Conservation (phyloP, 371 early-diverging fungal species). For the Apophysomyces sp. region DNA sequence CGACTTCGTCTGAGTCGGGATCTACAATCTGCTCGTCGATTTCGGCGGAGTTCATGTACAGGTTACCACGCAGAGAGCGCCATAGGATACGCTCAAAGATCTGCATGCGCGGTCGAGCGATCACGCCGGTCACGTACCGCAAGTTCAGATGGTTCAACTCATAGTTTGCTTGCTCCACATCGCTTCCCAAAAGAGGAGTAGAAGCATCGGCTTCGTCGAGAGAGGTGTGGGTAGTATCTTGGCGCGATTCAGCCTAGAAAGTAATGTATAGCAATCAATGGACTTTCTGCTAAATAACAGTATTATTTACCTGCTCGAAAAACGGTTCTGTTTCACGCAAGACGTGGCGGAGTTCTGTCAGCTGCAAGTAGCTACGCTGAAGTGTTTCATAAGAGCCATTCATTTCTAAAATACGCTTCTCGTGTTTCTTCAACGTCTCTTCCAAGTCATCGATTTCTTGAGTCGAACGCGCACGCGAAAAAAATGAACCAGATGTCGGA, state of each 20-base stretch:
- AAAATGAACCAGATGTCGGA: conserved; percentile 50
- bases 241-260: conserved; percentile 53
- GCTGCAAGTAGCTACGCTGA: conserved; percentile 81
- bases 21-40: conserved; percentile 91
- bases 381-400: conserved; percentile 85
- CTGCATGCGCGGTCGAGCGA: conserved; percentile 77
- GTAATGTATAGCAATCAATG: not conserved
- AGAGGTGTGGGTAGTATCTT: conserved; percentile 55
- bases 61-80: conserved; percentile 96
- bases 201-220: conserved; percentile 57
- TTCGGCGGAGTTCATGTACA: conserved; percentile 95
- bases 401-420: conserved; percentile 83
- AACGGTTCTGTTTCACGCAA: conserved; percentile 85
- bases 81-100: conserved; percentile 96
- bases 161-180: conserved; percentile 51
- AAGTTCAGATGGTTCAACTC: conserved; percentile 48
- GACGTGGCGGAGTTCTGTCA: conserved; percentile 89
- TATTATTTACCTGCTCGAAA: conserved; percentile 63
- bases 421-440: conserved; percentile 76
- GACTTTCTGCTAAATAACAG: conserved; percentile 61
- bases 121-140: conserved; percentile 90
- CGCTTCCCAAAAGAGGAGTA: conserved; percentile 63
- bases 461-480: conserved; percentile 75
- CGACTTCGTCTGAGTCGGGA: conserved; percentile 66
- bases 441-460: conserved; percentile 96